Conservation (phyloP, 2,329 filamentous ascomycete species). For the Elsinoe fawcettii region DNA sequence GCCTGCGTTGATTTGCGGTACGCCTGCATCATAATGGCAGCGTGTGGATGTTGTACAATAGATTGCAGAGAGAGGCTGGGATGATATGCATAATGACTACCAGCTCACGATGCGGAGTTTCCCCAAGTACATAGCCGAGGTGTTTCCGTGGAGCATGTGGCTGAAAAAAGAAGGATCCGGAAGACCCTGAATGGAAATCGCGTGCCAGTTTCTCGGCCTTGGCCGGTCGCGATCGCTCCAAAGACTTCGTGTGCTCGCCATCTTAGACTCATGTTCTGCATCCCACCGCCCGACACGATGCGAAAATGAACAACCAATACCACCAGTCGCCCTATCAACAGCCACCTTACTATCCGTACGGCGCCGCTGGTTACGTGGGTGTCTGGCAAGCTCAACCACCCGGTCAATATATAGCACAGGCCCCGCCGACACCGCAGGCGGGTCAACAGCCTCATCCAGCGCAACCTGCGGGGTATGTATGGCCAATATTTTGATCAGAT, state of each 20-base stretch:
- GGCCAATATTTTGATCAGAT: neutral
- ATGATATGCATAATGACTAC: neutral
- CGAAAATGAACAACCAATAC: slow-evolving; percentile 13
- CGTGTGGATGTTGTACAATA: neutral
- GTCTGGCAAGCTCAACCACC: slow-evolving; percentile 8
- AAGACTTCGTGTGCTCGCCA: slow-evolving; percentile 6
- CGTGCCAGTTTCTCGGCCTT: slow-evolving; percentile 10
- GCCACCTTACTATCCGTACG: slow-evolving; percentile 9
- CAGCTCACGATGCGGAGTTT: neutral
- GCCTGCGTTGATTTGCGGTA: slow-evolving; percentile 18
- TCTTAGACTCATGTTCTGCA: slow-evolving; percentile 3
- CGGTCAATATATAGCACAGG: slow-evolving; percentile 6
- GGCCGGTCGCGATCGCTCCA: slow-evolving; percentile 13
- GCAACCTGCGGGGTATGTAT: slow-evolving; percentile 4
- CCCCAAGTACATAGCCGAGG: neutral
- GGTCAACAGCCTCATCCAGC: slow-evolving; percentile 6
- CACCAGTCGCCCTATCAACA: slow-evolving; percentile 10
- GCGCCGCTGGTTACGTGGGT: slow-evolving; percentile 8
- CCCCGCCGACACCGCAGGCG: slow-evolving; percentile 10
- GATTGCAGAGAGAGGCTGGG: neutral
- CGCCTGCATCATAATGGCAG: slow-evolving; percentile 14
- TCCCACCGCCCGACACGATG: slow-evolving; percentile 6
- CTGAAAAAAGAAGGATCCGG: neutral
- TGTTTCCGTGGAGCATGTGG: neutral
- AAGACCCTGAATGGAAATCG: slow-evolving; percentile 7